Base-by-base conservation (phyloP, 2,329 filamentous ascomycete genomes). In the Beauveria sp. region DNA sequence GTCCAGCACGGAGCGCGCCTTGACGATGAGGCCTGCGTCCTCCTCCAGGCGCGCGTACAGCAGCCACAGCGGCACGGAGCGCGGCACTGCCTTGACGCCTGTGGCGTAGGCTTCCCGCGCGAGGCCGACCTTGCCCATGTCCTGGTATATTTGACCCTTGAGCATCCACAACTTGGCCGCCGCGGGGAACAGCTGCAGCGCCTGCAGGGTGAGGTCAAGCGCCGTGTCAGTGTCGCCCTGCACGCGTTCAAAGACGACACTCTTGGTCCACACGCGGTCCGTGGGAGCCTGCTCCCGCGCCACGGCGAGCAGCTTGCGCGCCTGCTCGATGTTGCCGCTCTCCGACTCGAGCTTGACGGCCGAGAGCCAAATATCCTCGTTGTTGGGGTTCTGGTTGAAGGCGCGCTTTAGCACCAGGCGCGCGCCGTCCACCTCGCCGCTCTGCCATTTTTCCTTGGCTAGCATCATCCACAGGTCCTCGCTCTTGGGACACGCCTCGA, bases 181-280 rank as follows among this genome's bases (percentile, higher is more conserved):
- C 50, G 87, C 84, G 1, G 95, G 93, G 77, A 96, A 99, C 10
- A 91, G 83, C 66, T 93, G 88, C 42, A 99, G 79, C 1, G 89
- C 95, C 71, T 96, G 88, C 63, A 93, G 91, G 49, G 90, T 90
- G 12, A 99, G 86, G 69, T 96, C 90, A 16, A 99, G 82, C 0
- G 95, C 93, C 1, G 87, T 86, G 52, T 96, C 91, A 28, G 81
- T 80, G 68, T 95, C 88, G 61, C 88, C 89, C 24, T 91, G 80
- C 67, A 96, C 91, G 16, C 95, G 85, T 75, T 99, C 95, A 70
- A 96, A 96, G 0, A 92, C 90, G 12, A 95, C 91, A 68, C 89
- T 93, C 78, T 97, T 96, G 80, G 96, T 95, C 89, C 93, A 99
- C 8, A 99, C 93, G 52, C 95, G 89, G 71, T 98, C 95, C 0